Evolutionary conservation across 2,329 filamentous ascomycete species (phyloP).

Genomic region (Herpotrichia juniperi): DNA sequence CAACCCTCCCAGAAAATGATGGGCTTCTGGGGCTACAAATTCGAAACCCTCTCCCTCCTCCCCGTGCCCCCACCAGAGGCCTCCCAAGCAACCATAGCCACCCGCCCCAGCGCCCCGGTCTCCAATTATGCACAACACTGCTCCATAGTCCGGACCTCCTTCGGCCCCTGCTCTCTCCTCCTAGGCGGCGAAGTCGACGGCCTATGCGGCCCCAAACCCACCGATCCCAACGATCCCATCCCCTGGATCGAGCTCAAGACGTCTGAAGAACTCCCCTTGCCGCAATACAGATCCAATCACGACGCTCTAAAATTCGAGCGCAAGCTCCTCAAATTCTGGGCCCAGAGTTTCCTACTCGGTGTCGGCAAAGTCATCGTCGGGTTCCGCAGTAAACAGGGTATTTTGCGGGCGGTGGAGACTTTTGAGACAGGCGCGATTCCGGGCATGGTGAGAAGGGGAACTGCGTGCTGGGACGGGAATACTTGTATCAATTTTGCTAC

Average conservation of each 20-base stretch:
- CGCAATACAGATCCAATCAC: slow-evolving; percentile 58
- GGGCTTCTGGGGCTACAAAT: slow-evolving; percentile 98
- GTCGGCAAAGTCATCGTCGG: slow-evolving; percentile 92
- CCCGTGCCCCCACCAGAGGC: slow-evolving; percentile 81
- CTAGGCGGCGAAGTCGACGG: slow-evolving; percentile 94
- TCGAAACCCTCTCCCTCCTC: slow-evolving; percentile 83
- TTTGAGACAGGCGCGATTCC: slow-evolving; percentile 82
- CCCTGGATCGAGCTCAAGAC: slow-evolving; percentile 98
- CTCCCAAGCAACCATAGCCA: slow-evolving; percentile 78
- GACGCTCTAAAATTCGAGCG: slow-evolving; percentile 81
- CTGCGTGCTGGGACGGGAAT: slow-evolving; percentile 85
- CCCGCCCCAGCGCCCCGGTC: slow-evolving; percentile 71
- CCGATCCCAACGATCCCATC: slow-evolving; percentile 53
- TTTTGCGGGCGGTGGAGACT: slow-evolving; percentile 75
- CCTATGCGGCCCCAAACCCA: slow-evolving; percentile 50
- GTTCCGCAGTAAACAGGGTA: slow-evolving; percentile 76
- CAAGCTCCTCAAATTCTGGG: slow-evolving; percentile 95
- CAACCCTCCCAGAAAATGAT: slow-evolving; percentile 76
- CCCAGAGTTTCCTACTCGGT: slow-evolving; percentile 91
- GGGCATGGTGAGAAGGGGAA: slow-evolving; percentile 71
- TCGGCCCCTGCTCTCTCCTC: slow-evolving; percentile 76
- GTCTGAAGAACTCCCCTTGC: slow-evolving; percentile 66
- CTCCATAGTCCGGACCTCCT: slow-evolving; percentile 86
- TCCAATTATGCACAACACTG: slow-evolving; percentile 96
- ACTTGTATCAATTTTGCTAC: slow-evolving; percentile 90